Conservation (phyloP, 768 basidiomycete genomes). For the Lyophyllum semitale region DNA sequence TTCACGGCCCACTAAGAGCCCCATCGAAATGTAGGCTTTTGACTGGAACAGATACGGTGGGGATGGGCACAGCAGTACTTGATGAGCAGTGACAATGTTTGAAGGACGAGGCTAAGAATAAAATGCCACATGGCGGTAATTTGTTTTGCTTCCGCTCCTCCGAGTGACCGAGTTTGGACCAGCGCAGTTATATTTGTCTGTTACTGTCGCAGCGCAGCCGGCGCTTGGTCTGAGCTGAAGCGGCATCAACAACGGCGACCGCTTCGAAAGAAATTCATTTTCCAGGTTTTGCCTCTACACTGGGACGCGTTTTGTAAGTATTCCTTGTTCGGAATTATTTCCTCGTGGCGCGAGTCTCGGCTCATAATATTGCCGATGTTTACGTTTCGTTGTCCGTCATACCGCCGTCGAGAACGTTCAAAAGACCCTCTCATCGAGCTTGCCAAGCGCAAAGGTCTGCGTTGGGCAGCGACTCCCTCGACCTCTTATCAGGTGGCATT, state of each 20-base stretch:
- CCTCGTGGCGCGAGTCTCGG: not conserved
- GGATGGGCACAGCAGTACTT: conserved; percentile 12
- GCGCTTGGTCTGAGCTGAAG: too few species aligned
- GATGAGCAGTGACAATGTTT: not conserved
- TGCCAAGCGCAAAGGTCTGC: not conserved
- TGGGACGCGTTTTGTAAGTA: too few species aligned
- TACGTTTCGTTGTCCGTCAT: too few species aligned
- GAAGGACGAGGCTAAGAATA: not conserved
- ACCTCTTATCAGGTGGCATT: not conserved
- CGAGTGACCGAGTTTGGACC: too few species aligned
- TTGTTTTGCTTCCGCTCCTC: not conserved
- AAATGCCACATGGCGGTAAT: conserved; percentile 8
- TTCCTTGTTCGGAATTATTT: too few species aligned
- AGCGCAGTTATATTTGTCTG: too few species aligned
- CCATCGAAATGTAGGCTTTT: not conserved
- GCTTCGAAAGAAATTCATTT: too few species aligned
- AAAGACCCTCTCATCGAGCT: not conserved
- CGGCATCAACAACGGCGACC: too few species aligned
- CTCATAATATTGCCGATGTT: not conserved
- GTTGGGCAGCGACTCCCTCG: not conserved
- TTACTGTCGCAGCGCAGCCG: too few species aligned
- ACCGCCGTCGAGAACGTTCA: too few species aligned
- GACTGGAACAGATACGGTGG: conserved; percentile 15
- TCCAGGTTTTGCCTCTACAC: too few species aligned
- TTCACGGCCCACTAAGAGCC: conserved; percentile 15